Evolutionary conservation across 2,329 filamentous ascomycete species (phyloP).

Genomic region (Arthroderma uncinatum): DNA sequence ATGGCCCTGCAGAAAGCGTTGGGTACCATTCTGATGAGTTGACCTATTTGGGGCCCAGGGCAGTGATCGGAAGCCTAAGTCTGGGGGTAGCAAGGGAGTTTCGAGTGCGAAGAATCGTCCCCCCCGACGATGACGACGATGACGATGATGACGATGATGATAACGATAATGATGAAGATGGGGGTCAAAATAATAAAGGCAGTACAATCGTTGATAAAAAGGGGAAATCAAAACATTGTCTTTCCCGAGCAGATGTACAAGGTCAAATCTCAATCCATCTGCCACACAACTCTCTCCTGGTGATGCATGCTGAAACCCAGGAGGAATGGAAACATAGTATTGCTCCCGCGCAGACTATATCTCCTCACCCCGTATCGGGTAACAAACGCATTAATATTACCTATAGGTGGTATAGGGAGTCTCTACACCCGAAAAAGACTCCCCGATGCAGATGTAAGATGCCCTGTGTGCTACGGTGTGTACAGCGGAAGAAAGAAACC

Average conservation of each 20-base stretch:
- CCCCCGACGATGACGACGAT: slow-evolving; percentile 40
- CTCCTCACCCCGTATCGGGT: slow-evolving; percentile 71
- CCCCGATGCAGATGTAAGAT: slow-evolving; percentile 67
- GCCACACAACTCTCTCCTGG: slow-evolving; percentile 81
- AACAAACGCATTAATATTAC: slow-evolving; percentile 85
- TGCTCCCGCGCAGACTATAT: slow-evolving; percentile 60
- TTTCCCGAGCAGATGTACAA: slow-evolving; percentile 47
- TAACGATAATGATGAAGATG: slow-evolving; percentile 31
- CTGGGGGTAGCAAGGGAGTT: slow-evolving; percentile 91
- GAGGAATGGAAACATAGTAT: slow-evolving; percentile 94
- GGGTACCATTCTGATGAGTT: slow-evolving; percentile 90
- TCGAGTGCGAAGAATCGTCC: slow-evolving; percentile 65
- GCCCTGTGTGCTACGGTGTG: slow-evolving; percentile 60
- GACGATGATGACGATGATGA: slow-evolving; percentile 24
- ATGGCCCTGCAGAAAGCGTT: slow-evolving; percentile 67
- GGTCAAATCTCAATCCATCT: slow-evolving; percentile 89
- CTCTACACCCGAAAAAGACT: slow-evolving; percentile 64
- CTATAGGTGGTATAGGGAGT: slow-evolving; percentile 72
- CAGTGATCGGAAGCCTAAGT: slow-evolving; percentile 80
- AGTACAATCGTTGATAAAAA: slow-evolving; percentile 8
- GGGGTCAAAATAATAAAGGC: slow-evolving; percentile 21
- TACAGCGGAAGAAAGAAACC: slow-evolving; percentile 65
- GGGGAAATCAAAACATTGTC: slow-evolving; percentile 8
- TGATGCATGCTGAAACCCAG: slow-evolving; percentile 98
- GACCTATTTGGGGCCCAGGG: slow-evolving; percentile 80